Percentiles rank a stretch among this genome's conserved stretches.
These are phyloP conservation scores for Hyaloperonospora brassicae DNA, from an alignment of 352 stramenopile species.

Conservation along the genomic window DNA sequence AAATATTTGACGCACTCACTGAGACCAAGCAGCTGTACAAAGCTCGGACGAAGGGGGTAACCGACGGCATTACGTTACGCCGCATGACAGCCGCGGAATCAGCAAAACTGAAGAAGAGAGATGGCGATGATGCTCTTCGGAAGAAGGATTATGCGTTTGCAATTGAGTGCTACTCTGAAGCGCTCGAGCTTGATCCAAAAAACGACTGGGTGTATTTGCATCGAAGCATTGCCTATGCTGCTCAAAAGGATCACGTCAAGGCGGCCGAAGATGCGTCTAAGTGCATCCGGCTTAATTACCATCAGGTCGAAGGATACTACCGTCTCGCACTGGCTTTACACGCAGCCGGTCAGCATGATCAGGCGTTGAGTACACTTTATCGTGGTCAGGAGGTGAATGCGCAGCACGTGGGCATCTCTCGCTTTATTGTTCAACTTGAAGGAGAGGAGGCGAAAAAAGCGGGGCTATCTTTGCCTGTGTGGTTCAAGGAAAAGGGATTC, in stretches of 20 bases:
- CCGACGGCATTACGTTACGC: conserved; percentile 8
- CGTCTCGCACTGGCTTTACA: conserved; percentile 40
- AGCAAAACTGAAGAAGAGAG: conserved; percentile 28
- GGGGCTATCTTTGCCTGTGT: conserved; percentile 26
- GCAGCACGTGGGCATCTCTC: conserved; percentile 32
- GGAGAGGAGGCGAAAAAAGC: conserved; percentile 32
- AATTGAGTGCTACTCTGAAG: conserved; percentile 42
- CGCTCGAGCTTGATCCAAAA: conserved; percentile 36
- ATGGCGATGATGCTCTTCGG: conserved; percentile 39
- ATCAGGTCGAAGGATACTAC: conserved; percentile 50
- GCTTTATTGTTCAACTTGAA: conserved; percentile 45
- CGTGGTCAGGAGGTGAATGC: conserved; percentile 45
- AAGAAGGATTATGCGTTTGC: conserved; percentile 45
- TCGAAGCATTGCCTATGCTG: conserved; percentile 40
- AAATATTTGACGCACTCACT: conserved; percentile 45
- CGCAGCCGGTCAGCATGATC: conserved; percentile 34
- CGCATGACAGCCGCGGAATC: conserved; percentile 27
- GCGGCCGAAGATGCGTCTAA: conserved; percentile 47
- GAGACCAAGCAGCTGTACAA: conserved; percentile 41
- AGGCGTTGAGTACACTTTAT: conserved; percentile 49
- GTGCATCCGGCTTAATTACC: conserved; percentile 57
- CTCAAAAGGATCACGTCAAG: conserved; percentile 27
- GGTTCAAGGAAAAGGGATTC: conserved; percentile 82
- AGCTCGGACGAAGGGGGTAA: conserved; percentile 12
- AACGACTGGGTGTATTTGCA: conserved; percentile 53